Evolutionary conservation across 495 filamentous ascomycete species (phyloP).

Genomic region (Poronia punctata): DNA sequence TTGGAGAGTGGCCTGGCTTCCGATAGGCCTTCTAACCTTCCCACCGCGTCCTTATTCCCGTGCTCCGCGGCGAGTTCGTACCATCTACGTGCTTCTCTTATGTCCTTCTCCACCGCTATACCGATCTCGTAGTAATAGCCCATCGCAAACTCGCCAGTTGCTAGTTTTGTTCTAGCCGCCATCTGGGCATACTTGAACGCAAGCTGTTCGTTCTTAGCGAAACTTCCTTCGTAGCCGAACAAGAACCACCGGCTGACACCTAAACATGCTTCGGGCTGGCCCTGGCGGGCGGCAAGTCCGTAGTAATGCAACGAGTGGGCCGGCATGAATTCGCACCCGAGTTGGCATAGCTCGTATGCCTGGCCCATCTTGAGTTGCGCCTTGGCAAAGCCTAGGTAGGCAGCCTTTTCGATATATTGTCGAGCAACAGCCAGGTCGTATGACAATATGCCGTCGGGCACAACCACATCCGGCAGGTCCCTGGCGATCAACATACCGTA

Average conservation of each 20-base stretch:
- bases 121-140: conserved; percentile 98
- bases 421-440: conserved; percentile 68
- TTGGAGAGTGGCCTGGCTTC: conserved; percentile 81
- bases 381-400: conserved; percentile 93
- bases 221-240: conserved; percentile 83
- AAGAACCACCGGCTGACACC: conserved; percentile 98
- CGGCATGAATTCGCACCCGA: conserved; percentile 93
- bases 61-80: conserved; percentile 84
- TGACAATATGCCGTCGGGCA: conserved; percentile 65
- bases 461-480: conserved; percentile 78
- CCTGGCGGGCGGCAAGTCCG: conserved; percentile 81
- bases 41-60: conserved; percentile 84
- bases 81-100: conserved; percentile 81
- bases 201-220: conserved; percentile 90
- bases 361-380: conserved; percentile 97
- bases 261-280: conserved; percentile 86
- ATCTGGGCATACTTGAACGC: conserved; percentile 87
- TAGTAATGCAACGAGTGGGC: conserved; percentile 92
- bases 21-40: conserved; percentile 75
- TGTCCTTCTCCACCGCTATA: conserved; percentile 72
- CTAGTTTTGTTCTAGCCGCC: conserved; percentile 69
- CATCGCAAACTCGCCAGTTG: conserved; percentile 93
- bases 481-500: conserved; percentile 91
- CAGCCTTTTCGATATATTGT: conserved; percentile 91
- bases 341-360: conserved; percentile 87